Evolutionary conservation across 805 yeast species (phyloP), one percentile per base, ranked within the genome.

Genomic region (Pichia californica): DNA sequence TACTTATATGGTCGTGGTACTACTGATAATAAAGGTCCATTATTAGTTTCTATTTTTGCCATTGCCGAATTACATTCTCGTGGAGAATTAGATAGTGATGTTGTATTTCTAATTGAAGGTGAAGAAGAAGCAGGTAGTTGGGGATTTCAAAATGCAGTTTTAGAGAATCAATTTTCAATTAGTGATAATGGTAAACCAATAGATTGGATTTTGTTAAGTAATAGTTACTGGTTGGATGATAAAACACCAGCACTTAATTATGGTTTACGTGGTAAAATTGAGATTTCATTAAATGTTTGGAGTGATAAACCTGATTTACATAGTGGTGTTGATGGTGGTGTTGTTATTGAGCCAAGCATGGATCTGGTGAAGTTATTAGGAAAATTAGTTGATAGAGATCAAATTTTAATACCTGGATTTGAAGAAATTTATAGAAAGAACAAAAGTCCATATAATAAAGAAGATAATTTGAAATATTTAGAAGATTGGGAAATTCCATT

Each of bases 311-410:
- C 94, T 1, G 97, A 93, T 61, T 69, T 95, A 46, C 99, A 93
- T 59, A 87, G 97, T 0, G 99, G 99, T 49, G 93, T 93, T 9
- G 94, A 88, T 64, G 99, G 99, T 40, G 98, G 98, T 46, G 81
- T 83, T 8, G 76, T 78, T 48, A 73, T 83, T 45, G 99, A 91
- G 54, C 97, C 99, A 2, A 81, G 94, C 0, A 77, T 86, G 66
- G 98, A 91, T 57, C 63, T 91, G 61, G 73, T 89, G 32, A 83
- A 81, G 41, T 56, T 91, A 15, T 64, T 89, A 19, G 74, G 91
- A 2, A 74, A 77, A 41, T 66, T 91, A 42, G 76, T 80, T 30
- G 79, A 76, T 41, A 64, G 70, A 28, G 82, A 83, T 7, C 64
- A 62, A 40, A 77, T 84, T 7, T 56, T 62, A 21, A 70, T 89